These are phyloP conservation scores for Barnettozyma pratensis DNA, from an alignment of 805 yeast species.

Conservation along the genomic window DNA sequence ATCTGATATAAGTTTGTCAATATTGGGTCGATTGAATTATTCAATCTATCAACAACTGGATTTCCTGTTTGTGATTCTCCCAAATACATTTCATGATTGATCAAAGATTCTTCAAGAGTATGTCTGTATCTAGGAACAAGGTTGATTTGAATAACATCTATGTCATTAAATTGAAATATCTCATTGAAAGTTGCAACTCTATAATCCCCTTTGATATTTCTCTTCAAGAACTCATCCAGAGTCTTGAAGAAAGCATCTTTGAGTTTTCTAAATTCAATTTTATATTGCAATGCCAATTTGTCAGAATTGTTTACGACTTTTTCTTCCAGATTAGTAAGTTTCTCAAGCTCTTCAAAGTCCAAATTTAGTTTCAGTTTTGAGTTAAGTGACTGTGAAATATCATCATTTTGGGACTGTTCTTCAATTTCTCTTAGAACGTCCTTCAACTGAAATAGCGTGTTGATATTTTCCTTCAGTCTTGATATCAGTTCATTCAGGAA, in stretches of 20 bases:
- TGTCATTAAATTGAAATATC: slow-evolving; percentile 30
- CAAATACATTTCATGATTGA: slow-evolving; percentile 33
- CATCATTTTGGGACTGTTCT: slow-evolving; percentile 6
- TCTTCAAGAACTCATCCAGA: slow-evolving; percentile 16
- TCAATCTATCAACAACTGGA: slow-evolving; percentile 24
- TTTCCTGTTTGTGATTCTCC: slow-evolving; percentile 14
- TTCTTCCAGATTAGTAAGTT: not conserved
- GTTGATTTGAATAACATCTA: slow-evolving; percentile 28
- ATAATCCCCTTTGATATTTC: slow-evolving; percentile 9
- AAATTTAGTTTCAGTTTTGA: slow-evolving; percentile 12
- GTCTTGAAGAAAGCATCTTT: slow-evolving; percentile 13
- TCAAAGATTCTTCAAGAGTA: slow-evolving; percentile 34
- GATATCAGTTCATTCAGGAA: slow-evolving; percentile 21
- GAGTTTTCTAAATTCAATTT: slow-evolving; percentile 20
- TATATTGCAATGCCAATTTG: slow-evolving; percentile 13
- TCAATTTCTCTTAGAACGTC: slow-evolving; percentile 10
- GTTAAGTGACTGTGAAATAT: slow-evolving; percentile 11
- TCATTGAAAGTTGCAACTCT: slow-evolving; percentile 33
- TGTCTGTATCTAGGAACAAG: slow-evolving; percentile 42
- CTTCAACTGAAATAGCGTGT: slow-evolving; percentile 5
- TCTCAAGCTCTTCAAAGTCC: not conserved
- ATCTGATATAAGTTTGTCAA: slow-evolving; percentile 56
- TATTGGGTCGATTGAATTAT: slow-evolving; percentile 43
- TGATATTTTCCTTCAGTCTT: slow-evolving; percentile 9
- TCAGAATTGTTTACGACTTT: not conserved